A percentile compares a stretch with the other conserved stretches of the same genome.
These are phyloP conservation scores for Penicillium hordei DNA, from an alignment of 2,329 filamentous ascomycete species.

Conservation along the genomic window DNA sequence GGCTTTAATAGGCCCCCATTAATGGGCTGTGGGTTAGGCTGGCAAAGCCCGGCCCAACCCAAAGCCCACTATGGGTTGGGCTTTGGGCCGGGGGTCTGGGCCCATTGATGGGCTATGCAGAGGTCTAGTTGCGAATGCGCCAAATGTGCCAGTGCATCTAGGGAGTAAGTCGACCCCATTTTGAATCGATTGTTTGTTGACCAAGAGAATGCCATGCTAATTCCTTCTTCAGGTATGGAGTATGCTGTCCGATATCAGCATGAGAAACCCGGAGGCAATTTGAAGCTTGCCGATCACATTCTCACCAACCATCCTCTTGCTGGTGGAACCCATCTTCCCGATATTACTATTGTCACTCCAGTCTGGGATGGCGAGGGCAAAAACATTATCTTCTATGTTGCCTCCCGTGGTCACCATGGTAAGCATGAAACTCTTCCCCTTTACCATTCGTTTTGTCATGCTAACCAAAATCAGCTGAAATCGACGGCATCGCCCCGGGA, in stretches of 20 bases:
- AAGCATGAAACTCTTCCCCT: background rate
- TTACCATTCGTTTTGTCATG: background rate
- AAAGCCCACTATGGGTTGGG: too few relatives aligned
- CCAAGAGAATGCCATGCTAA: background rate
- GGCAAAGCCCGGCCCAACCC: too few relatives aligned
- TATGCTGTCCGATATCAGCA: slow-evolving; percentile 72
- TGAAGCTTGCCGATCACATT: slow-evolving; percentile 77
- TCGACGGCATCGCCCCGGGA: slow-evolving; percentile 77
- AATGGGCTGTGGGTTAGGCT: too few relatives aligned
- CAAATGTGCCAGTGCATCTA: slow-evolving; percentile 77
- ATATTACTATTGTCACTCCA: slow-evolving; percentile 59
- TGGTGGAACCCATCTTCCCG: slow-evolving; percentile 78
- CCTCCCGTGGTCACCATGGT: slow-evolving; percentile 71
- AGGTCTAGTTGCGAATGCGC: slow-evolving; percentile 66
- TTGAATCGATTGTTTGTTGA: background rate
- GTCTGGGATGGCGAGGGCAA: background rate
- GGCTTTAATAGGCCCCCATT: too few relatives aligned
- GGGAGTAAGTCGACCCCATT: slow-evolving; percentile 71
- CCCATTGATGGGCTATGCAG: too few relatives aligned
- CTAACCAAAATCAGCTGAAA: slow-evolving; percentile 58
- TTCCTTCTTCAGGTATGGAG: background rate
- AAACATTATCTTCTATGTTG: slow-evolving; percentile 63
- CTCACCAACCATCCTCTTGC: slow-evolving; percentile 83
- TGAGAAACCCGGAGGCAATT: slow-evolving; percentile 73
- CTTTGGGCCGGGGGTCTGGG: too few relatives aligned